Evolutionary conservation across 768 basidiomycete species (phyloP).

Genomic region (Leccinum truebloodii): DNA sequence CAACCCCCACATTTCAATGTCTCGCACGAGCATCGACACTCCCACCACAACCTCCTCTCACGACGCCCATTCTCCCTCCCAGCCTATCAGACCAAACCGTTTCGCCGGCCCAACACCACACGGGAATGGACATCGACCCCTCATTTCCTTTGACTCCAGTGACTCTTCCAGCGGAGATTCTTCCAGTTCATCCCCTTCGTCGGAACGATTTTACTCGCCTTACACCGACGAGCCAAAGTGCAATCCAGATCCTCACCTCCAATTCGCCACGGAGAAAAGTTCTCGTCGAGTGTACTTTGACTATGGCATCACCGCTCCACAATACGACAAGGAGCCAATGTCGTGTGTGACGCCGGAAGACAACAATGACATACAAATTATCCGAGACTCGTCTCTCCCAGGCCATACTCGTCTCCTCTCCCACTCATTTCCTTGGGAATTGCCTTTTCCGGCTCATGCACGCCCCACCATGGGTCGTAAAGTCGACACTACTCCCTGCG

Average conservation of each 20-base stretch:
- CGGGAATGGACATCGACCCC: background rate
- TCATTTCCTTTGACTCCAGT: slow-evolving; percentile 15
- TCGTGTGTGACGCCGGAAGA: slow-evolving; percentile 10
- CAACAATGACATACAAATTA: background rate
- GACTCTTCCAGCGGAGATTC: slow-evolving; percentile 14
- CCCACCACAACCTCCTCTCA: background rate
- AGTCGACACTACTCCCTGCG: background rate
- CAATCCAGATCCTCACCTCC: background rate
- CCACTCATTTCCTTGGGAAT: slow-evolving; percentile 23
- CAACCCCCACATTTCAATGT: background rate
- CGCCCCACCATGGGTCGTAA: slow-evolving; percentile 5
- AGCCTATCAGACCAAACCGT: background rate
- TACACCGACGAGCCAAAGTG: slow-evolving; percentile 11
- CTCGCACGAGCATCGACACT: background rate
- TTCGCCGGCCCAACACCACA: background rate
- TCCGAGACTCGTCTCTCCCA: background rate
- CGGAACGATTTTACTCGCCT: background rate
- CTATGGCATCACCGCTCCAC: slow-evolving; percentile 15
- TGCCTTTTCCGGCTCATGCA: slow-evolving; percentile 15
- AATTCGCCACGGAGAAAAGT: slow-evolving; percentile 16
- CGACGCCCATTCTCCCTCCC: background rate
- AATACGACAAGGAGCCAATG: background rate
- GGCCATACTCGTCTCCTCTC: slow-evolving; percentile 5
- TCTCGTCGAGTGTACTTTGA: slow-evolving; percentile 26
- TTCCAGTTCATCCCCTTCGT: background rate